Percentiles rank a stretch among this genome's conserved stretches.
These are phyloP conservation scores for Mortierella sp. DNA, from an alignment of 371 early-diverging fungal species.

Conservation along the genomic window DNA sequence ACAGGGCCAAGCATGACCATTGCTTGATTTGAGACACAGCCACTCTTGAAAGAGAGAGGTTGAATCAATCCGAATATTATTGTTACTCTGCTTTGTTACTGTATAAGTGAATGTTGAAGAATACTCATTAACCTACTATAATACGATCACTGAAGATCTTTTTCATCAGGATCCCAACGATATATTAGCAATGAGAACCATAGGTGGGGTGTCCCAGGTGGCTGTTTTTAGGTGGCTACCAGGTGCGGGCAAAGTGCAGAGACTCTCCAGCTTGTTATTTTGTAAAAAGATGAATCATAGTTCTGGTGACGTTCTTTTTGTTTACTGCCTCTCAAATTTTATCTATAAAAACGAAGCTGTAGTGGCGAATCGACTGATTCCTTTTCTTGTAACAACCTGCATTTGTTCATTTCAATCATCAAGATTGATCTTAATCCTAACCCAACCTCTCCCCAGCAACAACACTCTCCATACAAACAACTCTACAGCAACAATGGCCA, in stretches of 20 bases:
- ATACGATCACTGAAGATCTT: too few relatives aligned
- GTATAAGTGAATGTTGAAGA: too few relatives aligned
- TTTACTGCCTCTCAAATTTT: neutral
- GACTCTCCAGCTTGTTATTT: too few relatives aligned
- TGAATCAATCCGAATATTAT: too few relatives aligned
- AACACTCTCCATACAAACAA: neutral
- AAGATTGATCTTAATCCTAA: conserved; percentile 50
- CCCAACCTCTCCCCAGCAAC: neutral
- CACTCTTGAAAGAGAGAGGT: too few relatives aligned
- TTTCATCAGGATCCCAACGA: too few relatives aligned
- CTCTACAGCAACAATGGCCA: conserved; percentile 22
- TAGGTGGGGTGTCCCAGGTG: too few relatives aligned
- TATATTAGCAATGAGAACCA: too few relatives aligned
- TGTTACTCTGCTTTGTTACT: too few relatives aligned
- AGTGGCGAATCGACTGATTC: conserved; percentile 17
- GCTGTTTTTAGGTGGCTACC: neutral
- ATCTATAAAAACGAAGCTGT: neutral
- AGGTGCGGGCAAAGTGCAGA: neutral
- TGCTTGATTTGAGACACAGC: neutral
- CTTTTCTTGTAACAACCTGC: conserved; percentile 47
- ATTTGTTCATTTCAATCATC: conserved; percentile 56
- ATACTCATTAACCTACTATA: too few relatives aligned
- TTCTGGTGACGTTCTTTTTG: conserved; percentile 7
- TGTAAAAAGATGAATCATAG: neutral
- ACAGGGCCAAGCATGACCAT: neutral